Evolutionary conservation across 352 stramenopile genomes (phyloP).

Genomic region (Pythium guiyangense): DNA sequence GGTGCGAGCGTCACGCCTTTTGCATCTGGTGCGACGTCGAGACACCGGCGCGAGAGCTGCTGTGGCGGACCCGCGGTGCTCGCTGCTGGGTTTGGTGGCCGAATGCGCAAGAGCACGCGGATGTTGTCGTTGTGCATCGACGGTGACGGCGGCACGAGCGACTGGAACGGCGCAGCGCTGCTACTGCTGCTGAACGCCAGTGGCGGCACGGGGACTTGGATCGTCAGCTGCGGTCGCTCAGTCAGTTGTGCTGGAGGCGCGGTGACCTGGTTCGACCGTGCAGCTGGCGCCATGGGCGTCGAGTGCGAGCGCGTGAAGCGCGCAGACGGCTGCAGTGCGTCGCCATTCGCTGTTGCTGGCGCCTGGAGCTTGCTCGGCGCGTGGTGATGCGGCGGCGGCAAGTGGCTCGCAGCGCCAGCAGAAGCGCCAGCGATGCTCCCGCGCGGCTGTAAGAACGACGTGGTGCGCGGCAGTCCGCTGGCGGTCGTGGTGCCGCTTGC

Average conservation of each 20-base stretch:
- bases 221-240: constrained; percentile 14
- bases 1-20: constrained; percentile 60
- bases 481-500: not conserved
- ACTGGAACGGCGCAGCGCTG: constrained; percentile 6
- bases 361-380: constrained; percentile 4
- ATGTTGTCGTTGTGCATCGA: constrained; percentile 49
- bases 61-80: not conserved
- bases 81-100: constrained; percentile 23
- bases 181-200: constrained; percentile 1
- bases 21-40: constrained; percentile 54
- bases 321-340: constrained; percentile 4
- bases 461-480: constrained; percentile 4
- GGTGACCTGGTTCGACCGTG: constrained; percentile 6
- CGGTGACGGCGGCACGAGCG: constrained; percentile 9
- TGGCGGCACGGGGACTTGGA: constrained; percentile 11
- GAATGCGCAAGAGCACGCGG: constrained; percentile 67
- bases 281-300: constrained; percentile 4
- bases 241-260: not conserved
- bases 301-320: constrained; percentile 18
- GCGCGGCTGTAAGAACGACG: constrained; percentile 16
- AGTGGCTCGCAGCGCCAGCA: constrained; percentile 3
- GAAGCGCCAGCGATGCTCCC: constrained; percentile 4
- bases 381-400: constrained; percentile 7
- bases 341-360: not conserved
- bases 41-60: constrained; percentile 27